phyloP scores from a whole-genome alignment of 2,329 filamentous ascomycete genomes.

The Stemphylium lycopersici region DNA sequence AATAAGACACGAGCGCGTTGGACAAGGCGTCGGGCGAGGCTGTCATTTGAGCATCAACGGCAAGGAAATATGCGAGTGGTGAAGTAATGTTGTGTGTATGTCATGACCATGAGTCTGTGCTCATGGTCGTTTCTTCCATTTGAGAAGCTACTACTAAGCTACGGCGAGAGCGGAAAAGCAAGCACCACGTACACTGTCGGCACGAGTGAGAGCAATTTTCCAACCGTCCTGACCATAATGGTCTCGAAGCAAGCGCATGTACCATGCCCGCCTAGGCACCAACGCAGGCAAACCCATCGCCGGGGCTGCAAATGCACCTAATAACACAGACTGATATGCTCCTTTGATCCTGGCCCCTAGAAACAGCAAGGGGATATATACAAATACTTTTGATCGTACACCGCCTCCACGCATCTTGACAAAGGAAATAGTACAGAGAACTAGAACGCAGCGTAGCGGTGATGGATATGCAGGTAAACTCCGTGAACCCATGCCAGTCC shows the following conservation, averaged over 20 bases:
- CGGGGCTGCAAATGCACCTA: conserved; percentile 28
- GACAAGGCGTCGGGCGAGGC: conserved; percentile 17
- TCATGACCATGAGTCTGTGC: conserved; percentile 23
- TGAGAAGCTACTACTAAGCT: conserved; percentile 23
- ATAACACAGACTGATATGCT: conserved; percentile 14
- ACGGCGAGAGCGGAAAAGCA: conserved; percentile 23
- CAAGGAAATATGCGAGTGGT: not conserved
- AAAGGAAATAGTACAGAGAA: conserved; percentile 33
- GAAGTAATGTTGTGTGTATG: conserved; percentile 6
- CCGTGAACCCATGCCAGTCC: conserved; percentile 26
- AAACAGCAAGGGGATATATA: conserved; percentile 22
- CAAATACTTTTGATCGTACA: conserved; percentile 43
- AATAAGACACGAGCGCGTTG: conserved; percentile 18
- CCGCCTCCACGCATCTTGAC: conserved; percentile 22
- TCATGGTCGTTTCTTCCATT: conserved; percentile 31
- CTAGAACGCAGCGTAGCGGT: conserved; percentile 25
- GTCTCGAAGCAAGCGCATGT: conserved; percentile 13
- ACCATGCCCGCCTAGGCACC: conserved; percentile 11
- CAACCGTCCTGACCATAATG: conserved; percentile 21
- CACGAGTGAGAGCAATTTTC: conserved; percentile 32
- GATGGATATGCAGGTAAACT: conserved; percentile 31
- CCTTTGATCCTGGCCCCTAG: not conserved
- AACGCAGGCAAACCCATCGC: conserved; percentile 21
- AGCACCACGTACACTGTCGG: conserved; percentile 22
- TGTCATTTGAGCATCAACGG: conserved; percentile 18